Conservation (phyloP, 2,329 filamentous ascomycete genomes). For the Tolypocladium amazonense region DNA sequence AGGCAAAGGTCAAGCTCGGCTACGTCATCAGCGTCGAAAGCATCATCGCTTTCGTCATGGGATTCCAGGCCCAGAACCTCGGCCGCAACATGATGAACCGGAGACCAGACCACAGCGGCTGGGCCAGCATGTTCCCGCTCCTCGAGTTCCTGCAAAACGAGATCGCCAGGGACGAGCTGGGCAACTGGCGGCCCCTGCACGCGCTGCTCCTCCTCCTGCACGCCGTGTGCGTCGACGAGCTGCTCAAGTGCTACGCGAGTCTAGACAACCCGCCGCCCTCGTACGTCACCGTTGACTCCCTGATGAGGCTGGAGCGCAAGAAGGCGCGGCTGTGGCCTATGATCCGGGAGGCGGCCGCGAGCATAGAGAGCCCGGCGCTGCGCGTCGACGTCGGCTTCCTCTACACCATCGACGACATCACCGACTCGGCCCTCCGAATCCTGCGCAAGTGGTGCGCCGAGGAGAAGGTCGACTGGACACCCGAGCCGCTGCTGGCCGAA, state of each 20-base stretch:
- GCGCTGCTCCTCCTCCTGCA: constrained; percentile 33
- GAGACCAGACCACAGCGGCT: constrained; percentile 27
- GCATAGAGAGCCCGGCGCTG: constrained; percentile 16
- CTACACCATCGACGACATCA: constrained; percentile 33
- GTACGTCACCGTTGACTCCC: constrained; percentile 7
- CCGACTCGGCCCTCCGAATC: constrained; percentile 25
- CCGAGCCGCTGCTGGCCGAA: constrained; percentile 21
- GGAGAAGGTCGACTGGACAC: constrained; percentile 35
- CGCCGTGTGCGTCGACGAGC: constrained; percentile 32
- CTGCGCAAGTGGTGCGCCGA: constrained; percentile 32
- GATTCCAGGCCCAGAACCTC: constrained; percentile 39
- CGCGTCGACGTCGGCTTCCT: constrained; percentile 26
- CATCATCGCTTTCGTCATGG: constrained; percentile 41
- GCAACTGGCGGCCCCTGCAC: constrained; percentile 27
- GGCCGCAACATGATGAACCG: constrained; percentile 32
- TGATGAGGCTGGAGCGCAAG: constrained; percentile 15
- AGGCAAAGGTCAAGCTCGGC: constrained; percentile 28
- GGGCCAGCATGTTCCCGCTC: constrained; percentile 35
- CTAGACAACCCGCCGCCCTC: constrained; percentile 7
- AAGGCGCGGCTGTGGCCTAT: constrained; percentile 15
- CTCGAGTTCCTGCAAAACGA: constrained; percentile 27
- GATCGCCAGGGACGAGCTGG: constrained; percentile 21
- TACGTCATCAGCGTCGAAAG: constrained; percentile 36
- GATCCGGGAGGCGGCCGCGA: constrained; percentile 19
- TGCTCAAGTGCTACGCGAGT: constrained; percentile 24